Percentiles rank a stretch among this genome's conserved stretches.
phyloP scores from a whole-genome alignment of 495 filamentous ascomycete genomes.

The Aspergillus avenaceus region DNA sequence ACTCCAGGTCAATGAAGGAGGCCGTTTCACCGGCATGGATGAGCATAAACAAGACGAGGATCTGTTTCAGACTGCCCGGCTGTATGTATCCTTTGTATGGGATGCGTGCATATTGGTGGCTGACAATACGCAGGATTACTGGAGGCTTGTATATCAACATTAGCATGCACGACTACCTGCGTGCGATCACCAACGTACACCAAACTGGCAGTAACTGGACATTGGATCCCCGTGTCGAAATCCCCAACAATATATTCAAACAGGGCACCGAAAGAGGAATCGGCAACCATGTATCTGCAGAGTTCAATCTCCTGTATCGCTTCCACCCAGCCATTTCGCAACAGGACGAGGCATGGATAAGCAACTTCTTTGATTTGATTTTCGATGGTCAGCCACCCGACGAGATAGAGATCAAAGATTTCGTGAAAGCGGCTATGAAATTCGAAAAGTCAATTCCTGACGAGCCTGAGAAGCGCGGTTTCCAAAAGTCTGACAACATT shows the following conservation, averaged over 20 bases:
- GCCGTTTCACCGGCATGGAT: conserved; percentile 19
- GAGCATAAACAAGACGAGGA: conserved; percentile 28
- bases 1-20: conserved; percentile 37
- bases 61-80: conserved; percentile 36
- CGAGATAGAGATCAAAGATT: conserved; percentile 44
- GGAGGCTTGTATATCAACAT: conserved; percentile 27
- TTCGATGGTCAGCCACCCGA: conserved; percentile 28
- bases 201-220: conserved; percentile 18
- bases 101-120: neutral
- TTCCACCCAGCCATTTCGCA: conserved; percentile 43
- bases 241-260: conserved; percentile 5
- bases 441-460: conserved; percentile 34
- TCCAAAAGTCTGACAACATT: conserved; percentile 9
- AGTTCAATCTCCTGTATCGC: conserved; percentile 52
- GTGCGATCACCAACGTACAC: conserved; percentile 18
- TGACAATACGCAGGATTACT: conserved; percentile 20
- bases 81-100: conserved; percentile 14
- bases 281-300: conserved; percentile 46
- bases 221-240: conserved; percentile 22
- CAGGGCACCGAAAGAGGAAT: conserved; percentile 24
- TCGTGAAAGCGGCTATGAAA: conserved; percentile 47
- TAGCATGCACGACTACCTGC: conserved; percentile 24
- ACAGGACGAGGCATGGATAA: conserved; percentile 42
- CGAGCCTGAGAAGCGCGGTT: conserved; percentile 23
- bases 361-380: conserved; percentile 29